Base-by-base conservation (phyloP, 306 rosid species). In the Astragalus membranaceus region DNA sequence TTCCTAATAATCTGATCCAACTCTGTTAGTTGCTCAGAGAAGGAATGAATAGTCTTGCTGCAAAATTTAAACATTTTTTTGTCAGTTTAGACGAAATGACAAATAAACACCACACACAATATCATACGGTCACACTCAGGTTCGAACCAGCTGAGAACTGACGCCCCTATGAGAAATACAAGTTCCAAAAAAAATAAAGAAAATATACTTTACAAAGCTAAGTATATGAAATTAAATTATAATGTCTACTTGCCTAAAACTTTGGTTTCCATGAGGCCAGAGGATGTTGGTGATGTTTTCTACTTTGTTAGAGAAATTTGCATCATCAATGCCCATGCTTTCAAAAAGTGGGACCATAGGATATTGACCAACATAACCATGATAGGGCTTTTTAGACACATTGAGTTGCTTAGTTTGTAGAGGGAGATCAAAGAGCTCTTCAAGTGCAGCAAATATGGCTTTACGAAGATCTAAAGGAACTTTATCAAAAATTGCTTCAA, bases 351-450 rank as follows among this genome's bases (percentile, higher is more conserved):
- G 96, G 35, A 79, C 59, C 80, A n/a, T 37, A 36, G 90, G 92
- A 67, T 88, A 54, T 55, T 88, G 92, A 1, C 95, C 96, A 20
- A 75, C 76, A 50, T 88, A 91, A 50, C 97, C 96, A 82, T 88
- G 89, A 42, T 9, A 88, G 12, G 86, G 91, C 14, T 83, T 86
- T 49, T 75, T 13, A 10, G 89, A 85, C 43, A 82, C 81, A 52
- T 88, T 88, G 49, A 51, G 76, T 26, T 30, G 7, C 75, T 91
- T 91, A 50, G 87, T 91, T 64, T 88, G 58, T 12, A 88, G 49
- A 70, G 97, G 91, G 17, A 88, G 93, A 66, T 88, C 82, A 48
- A 88, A 91, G 48, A 88, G 87, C 71, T 87, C 83, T 75, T 87
- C 46, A 0, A 79, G 51, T 36, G 76, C 41, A 49, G 26, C 77